These are phyloP conservation scores for Aspergillus versicolor DNA, from an alignment of 2,329 filamentous ascomycete genomes.

Conservation along the genomic window DNA sequence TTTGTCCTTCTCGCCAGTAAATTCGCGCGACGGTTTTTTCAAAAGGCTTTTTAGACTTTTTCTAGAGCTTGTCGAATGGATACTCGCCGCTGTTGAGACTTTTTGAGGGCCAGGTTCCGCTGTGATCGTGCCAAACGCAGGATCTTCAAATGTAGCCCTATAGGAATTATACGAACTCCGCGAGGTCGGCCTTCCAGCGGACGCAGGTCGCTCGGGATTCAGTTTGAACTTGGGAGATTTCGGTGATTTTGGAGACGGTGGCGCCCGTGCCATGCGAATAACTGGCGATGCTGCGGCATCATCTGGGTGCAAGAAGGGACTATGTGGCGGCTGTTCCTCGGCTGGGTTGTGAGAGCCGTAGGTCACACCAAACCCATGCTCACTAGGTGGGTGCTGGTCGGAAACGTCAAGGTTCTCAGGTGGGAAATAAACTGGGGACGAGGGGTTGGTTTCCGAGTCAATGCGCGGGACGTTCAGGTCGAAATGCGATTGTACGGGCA, in stretches of 20 bases:
- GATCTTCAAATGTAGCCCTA: conserved; percentile 32
- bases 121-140: conserved; percentile 41
- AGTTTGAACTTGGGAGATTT: conserved; percentile 49
- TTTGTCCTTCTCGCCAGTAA: conserved; percentile 35
- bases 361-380: conserved; percentile 65
- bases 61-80: conserved; percentile 41
- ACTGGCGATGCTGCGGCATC: conserved; percentile 67
- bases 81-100: conserved; percentile 37
- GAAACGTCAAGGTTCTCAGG: conserved; percentile 27
- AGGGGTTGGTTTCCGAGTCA: conserved; percentile 41
- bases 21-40: conserved; percentile 39
- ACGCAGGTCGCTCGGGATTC: conserved; percentile 22
- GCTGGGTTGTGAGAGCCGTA: conserved; percentile 65
- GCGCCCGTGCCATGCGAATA: conserved; percentile 77
- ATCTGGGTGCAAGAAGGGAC: conserved; percentile 52
- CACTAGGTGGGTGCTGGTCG: conserved; percentile 21
- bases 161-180: conserved; percentile 39
- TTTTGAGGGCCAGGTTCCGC: conserved; percentile 38
- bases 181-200: conserved; percentile 33
- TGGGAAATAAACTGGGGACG: conserved; percentile 30
- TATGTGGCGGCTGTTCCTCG: conserved; percentile 52
- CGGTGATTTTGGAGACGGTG: conserved; percentile 68
- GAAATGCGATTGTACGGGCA: conserved; percentile 68
- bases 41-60: conserved; percentile 39
- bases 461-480: conserved; percentile 53